phyloP scores from a whole-genome alignment of 2,329 filamentous ascomycete genomes.

The Colletotrichum melonis region DNA sequence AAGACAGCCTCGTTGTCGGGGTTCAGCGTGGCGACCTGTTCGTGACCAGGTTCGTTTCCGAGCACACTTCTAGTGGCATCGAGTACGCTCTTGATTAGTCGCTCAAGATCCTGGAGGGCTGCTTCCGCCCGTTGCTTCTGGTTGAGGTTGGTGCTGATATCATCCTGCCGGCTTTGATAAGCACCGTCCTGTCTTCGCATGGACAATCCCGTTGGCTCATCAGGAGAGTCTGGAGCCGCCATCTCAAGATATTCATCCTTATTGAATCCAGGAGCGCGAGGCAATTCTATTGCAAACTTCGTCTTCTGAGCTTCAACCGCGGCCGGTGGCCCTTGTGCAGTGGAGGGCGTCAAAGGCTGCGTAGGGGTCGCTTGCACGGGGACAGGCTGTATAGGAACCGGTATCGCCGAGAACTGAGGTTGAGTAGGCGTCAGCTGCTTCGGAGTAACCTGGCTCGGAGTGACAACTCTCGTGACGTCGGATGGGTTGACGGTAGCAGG shows the following conservation, averaged over 20 bases:
- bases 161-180: slow-evolving; percentile 58
- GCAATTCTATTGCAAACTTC: slow-evolving; percentile 61
- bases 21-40: slow-evolving; percentile 64
- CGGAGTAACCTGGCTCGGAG: background rate
- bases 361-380: background rate
- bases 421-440: slow-evolving; percentile 2
- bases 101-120: slow-evolving; percentile 76
- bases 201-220: slow-evolving; percentile 61
- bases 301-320: background rate
- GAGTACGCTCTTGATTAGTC: slow-evolving; percentile 78
- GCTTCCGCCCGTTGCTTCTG: slow-evolving; percentile 85
- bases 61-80: slow-evolving; percentile 78
- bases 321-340: background rate
- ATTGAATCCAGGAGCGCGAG: slow-evolving; percentile 53
- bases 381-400: background rate
- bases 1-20: slow-evolving; percentile 75
- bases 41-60: slow-evolving; percentile 65
- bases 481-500: slow-evolving; percentile 15
- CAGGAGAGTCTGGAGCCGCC: slow-evolving; percentile 57
- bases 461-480: slow-evolving; percentile 4
- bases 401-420: background rate
- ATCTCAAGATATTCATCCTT: slow-evolving; percentile 60
- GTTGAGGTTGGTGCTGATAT: slow-evolving; percentile 74
- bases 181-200: slow-evolving; percentile 61
- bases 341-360: background rate